These are phyloP conservation scores for Neurospora crassa DNA, from an alignment of 2,329 filamentous ascomycete genomes.

Conservation along the genomic window DNA sequence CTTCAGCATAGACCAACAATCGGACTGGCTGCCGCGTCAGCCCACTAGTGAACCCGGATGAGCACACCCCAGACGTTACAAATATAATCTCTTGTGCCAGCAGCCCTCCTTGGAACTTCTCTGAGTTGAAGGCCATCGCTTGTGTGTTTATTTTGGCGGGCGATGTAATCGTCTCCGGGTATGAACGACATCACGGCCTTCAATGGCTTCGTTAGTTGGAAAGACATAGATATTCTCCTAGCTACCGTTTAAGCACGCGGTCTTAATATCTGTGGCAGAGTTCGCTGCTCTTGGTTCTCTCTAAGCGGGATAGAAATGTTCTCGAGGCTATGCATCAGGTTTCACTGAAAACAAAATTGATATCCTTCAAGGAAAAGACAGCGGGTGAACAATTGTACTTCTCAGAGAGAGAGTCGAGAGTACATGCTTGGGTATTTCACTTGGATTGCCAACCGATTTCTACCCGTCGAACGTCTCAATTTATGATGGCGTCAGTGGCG, in stretches of 20 bases:
- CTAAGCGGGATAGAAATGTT: not conserved
- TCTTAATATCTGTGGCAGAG: not conserved
- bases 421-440: constrained; percentile 13
- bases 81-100: fast-evolving
- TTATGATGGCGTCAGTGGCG: not conserved
- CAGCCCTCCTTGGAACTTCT: fast-evolving
- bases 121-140: not conserved
- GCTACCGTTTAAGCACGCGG: fast-evolving
- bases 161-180: fast-evolving
- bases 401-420: constrained; percentile 5
- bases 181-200: not conserved
- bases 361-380: constrained; percentile 4
- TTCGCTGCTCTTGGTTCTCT: not conserved
- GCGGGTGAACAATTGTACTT: constrained; percentile 5
- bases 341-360: constrained; percentile 3
- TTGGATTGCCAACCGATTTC: not conserved
- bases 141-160: not conserved
- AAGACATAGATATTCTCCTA: not conserved
- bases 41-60: not conserved
- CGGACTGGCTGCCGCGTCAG: not conserved
- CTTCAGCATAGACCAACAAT: not conserved
- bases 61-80: not conserved
- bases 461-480: too few species aligned
- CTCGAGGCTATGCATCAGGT: not conserved
- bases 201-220: not conserved